Conservation (phyloP, 495 filamentous ascomycete genomes). For the Penicillium roqueforti region DNA sequence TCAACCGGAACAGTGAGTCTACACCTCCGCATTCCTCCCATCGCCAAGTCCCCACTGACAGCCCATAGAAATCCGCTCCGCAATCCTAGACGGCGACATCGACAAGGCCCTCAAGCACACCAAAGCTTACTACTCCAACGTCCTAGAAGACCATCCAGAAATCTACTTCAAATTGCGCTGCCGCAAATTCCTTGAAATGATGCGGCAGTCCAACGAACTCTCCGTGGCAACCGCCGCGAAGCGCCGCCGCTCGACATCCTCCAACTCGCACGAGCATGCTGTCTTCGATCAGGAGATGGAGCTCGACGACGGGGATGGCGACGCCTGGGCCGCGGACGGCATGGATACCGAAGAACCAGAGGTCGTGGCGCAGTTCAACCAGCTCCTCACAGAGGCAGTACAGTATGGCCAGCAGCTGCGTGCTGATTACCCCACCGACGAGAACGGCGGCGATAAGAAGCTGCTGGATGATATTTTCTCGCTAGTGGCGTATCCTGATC, state of each 20-base stretch:
- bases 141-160: conserved; percentile 78
- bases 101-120: conserved; percentile 84
- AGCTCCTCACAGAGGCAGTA: conserved; percentile 64
- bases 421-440: conserved; percentile 63
- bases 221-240: conserved; percentile 30
- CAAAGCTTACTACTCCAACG: conserved; percentile 70
- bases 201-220: conserved; percentile 71
- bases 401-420: conserved; percentile 77
- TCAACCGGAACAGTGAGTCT: conserved; percentile 75
- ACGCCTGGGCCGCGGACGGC: conserved; percentile 47
- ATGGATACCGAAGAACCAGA: conserved; percentile 53
- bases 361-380: conserved; percentile 39
- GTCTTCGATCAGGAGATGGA: conserved; percentile 72
- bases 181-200: conserved; percentile 95
- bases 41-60: background rate
- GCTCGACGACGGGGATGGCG: conserved; percentile 61
- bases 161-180: conserved; percentile 89
- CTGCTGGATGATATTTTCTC: conserved; percentile 83
- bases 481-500: conserved; percentile 81
- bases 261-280: conserved; percentile 40
- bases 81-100: conserved; percentile 90
- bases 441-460: conserved; percentile 65
- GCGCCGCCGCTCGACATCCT: conserved; percentile 28
- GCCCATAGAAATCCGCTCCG: conserved; percentile 68
- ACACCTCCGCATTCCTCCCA: background rate